Base-by-base conservation (phyloP, 2,329 filamentous ascomycete species). In the Corynespora cassiicola region DNA sequence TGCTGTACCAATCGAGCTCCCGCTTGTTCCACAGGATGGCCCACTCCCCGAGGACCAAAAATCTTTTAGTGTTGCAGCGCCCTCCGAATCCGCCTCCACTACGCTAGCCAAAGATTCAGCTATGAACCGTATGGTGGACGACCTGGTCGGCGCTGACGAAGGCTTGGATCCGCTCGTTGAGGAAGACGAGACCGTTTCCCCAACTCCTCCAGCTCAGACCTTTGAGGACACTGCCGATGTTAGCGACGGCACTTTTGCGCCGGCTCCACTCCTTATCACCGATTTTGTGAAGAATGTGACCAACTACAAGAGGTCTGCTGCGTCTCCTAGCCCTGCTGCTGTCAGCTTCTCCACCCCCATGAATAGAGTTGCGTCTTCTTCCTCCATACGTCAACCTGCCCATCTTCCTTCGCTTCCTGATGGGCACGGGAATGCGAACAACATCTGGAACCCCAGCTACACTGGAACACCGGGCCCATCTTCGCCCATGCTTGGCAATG, bases 101-200 rank as follows among this genome's bases (percentile, higher is more conserved):
- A 58, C 56, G 11, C 30, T 66, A 14, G 61, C 66, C 7, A 68
- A 68, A 34, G 76, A 78, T 39, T 69, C 67, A n/a, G 74, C 75
- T 16, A 76, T 81, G 68, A 73, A 73, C 45, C 73, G 72, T 7
- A 82, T 83, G 80, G 80, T 84, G 10, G 77, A 83, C 48, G 71
- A 78, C 41, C 66, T 84, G 18, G 70, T 83, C 33, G 68, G 67
- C 27, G 58, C 59, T 14, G 68, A 73, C 31, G 69, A 71, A 17
- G 64, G 69, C 26, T 44, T 70, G 31, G 67, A 68, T 41, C 61
- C 66, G 15, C 50, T 69, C 17, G 60, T 54, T 7, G 72, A 75
- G 31, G 72, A 74, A 41, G 68, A 69, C 19, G 67, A 71, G 36
- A 64, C 70, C 42, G 63, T 72, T 18, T 72, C 72, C 3, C 68